Base-by-base conservation (phyloP, 345 rosid genomes). In the Viola odorata region DNA sequence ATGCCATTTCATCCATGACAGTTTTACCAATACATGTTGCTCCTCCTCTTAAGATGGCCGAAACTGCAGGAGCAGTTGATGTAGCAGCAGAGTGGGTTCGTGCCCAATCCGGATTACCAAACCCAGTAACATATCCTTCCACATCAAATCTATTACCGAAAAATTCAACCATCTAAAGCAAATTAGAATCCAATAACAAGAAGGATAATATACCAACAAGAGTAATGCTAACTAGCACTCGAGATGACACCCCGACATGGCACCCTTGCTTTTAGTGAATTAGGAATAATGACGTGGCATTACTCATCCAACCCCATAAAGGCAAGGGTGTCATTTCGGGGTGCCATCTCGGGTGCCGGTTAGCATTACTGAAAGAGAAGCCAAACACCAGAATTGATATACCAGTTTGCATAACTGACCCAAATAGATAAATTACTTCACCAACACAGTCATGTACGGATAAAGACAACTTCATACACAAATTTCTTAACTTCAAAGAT, bases 1-100 rank as follows among this genome's bases (percentile, higher is more conserved):
- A 87, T 5, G 96, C 98, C 98, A 91, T 85, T 80, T 91, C 98
- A 76, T 91, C 95, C 98, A 84, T 89, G 50, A 87, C 76, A 62
- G 91, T 83, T 70, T 79, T 80, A 36, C 96, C 96, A 63, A 79
- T 32, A 13, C 84, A 80, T 1, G 87, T 81, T 16, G 94, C 98
- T 48, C 98, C 98, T 53, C 67, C 90, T 16, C 32, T 76, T 39
- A 89, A 73, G 60, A 89, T 72, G 61, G 82, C 84, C 65, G 76
- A 68, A 68, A 92, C 91, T 51, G 78, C 83, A 0, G 83, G 94
- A 12, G 96, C 91, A 5, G 91, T 87, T 40, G 87, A 75, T 52
- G 78, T 80, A 49, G 96, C 91, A 49, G 81, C 77, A 4, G 69
- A 60, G 73, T 89, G 96, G 61, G 96, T 89, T 76, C 84, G 75